Percentiles rank a stretch among this genome's conserved stretches.
phyloP scores from a whole-genome alignment of 345 rosid genomes.

The Xanthoceras sorbifolium region DNA sequence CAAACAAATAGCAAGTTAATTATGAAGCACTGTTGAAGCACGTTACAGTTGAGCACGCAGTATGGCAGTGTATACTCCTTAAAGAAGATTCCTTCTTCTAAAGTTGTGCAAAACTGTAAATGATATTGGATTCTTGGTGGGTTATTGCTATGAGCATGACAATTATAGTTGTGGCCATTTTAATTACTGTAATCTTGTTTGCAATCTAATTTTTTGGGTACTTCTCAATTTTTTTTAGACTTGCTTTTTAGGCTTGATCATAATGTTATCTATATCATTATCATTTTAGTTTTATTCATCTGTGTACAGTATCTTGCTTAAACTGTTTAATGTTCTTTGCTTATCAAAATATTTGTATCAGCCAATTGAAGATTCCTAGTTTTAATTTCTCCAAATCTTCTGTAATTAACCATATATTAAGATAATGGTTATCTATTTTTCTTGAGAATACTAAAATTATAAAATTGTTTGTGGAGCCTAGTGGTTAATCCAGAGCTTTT shows the following conservation, averaged over 20 bases:
- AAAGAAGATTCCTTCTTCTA: not conserved
- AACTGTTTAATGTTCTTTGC: not conserved
- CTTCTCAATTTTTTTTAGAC: not conserved
- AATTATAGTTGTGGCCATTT: not conserved
- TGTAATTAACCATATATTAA: not conserved
- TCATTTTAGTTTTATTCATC: not conserved
- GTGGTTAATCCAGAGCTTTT: not conserved
- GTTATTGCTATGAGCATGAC: not conserved
- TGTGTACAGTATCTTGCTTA: not conserved
- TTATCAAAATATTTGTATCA: not conserved
- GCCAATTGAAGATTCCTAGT: not conserved
- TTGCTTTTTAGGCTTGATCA: not conserved
- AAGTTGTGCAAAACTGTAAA: too few species aligned
- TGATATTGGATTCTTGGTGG: not conserved
- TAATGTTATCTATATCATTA: not conserved
- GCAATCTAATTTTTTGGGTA: not conserved
- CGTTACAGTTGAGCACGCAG: not conserved
- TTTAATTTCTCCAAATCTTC: not conserved
- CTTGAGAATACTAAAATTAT: not conserved
- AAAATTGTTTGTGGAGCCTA: not conserved
- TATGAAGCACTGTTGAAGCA: not conserved
- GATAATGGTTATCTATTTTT: not conserved
- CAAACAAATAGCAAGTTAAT: too few species aligned
- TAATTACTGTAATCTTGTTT: not conserved
- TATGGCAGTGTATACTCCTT: not conserved